Evolutionary conservation across 2,329 filamentous ascomycete species (phyloP).

Genomic region (Arthrobotrys sinensis): DNA sequence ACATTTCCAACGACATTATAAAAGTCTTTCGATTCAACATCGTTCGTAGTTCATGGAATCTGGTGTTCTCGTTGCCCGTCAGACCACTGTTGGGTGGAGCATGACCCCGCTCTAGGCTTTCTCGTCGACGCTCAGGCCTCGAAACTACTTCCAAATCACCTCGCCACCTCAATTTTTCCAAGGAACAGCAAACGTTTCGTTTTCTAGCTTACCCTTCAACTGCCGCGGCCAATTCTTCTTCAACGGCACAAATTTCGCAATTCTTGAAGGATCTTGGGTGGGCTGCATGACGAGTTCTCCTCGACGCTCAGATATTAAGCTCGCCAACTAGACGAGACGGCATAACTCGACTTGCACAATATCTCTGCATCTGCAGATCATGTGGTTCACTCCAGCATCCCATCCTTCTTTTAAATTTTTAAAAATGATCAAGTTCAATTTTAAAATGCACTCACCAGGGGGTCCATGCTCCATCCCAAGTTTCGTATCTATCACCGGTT

Average conservation of each 20-base stretch:
- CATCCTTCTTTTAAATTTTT: slow-evolving; percentile 4
- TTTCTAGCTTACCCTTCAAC: slow-evolving; percentile 23
- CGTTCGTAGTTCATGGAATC: neutral
- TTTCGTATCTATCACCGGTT: slow-evolving; percentile 2
- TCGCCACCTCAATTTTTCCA: slow-evolving; percentile 22
- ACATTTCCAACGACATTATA: neutral
- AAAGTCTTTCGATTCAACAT: neutral
- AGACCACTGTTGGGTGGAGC: slow-evolving; percentile 19
- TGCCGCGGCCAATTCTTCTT: slow-evolving; percentile 31
- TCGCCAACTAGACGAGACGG: slow-evolving; percentile 1
- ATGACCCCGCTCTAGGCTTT: slow-evolving; percentile 18
- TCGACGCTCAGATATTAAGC: slow-evolving; percentile 38
- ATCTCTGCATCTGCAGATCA: slow-evolving; percentile 31
- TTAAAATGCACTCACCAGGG: slow-evolving; percentile 15
- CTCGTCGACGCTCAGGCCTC: slow-evolving; percentile 39
- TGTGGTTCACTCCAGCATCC: slow-evolving; percentile 1
- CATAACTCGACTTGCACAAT: slow-evolving; percentile 23
- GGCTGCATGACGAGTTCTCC: neutral
- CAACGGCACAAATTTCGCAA: slow-evolving; percentile 21
- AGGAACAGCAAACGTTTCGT: slow-evolving; percentile 16
- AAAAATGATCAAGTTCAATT: slow-evolving; percentile 25
- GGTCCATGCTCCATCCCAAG: slow-evolving; percentile 2
- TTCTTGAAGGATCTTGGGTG: slow-evolving; percentile 10
- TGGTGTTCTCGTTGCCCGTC: neutral
- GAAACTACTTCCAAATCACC: slow-evolving; percentile 44